Base-by-base conservation (phyloP, 441 rosid genomes). In the Brassica balearica region DNA sequence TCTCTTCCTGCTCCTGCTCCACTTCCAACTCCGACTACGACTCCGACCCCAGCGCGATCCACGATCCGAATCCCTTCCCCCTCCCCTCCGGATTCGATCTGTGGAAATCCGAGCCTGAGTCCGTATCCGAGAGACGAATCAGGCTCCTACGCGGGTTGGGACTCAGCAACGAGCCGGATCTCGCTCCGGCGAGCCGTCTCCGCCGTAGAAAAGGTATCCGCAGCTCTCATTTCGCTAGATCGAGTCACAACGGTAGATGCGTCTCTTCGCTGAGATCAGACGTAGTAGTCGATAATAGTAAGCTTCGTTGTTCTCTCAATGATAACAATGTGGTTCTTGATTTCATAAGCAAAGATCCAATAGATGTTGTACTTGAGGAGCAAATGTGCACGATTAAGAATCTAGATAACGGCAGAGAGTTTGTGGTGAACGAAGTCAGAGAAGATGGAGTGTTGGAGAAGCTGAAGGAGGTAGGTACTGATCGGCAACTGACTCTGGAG, bases 401-500 rank as follows among this genome's bases (percentile, higher is more conserved):
- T 84, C 92, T 93, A 64, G 98, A 93, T 82, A 90, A 89, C 65
- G 99, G 98, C 23, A 83, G 84, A 73, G 93, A 91, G 85, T 92
- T 96, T 83, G 94, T 96, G 38, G 94, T 93, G 69, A 92, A 96
- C 70, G 97, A 91, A 85, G 79, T 92, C 43, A 81, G 89, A 81
- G 94, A 93, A 83, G 99, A 92, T 80, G 99, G 97, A 64, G 80
- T 75, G 75, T 91, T 92, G 89, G 90, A 96, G 75, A 91, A 87
- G 85, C 80, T 96, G 80, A 91, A 89, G 85, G 98, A 96, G 83
- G 94, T 96, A 5, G 98, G 91, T 48, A 96, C 98, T 0, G 97
- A 92, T 64, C 86, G 92, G 77, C 97, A 91, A 65, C 82, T 92
- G 86, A 96, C 98, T 2, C 76, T 92, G 63, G 99, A 96, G 82